Conservation (phyloP, 768 basidiomycete species). For the Mycena rebaudengoi region DNA sequence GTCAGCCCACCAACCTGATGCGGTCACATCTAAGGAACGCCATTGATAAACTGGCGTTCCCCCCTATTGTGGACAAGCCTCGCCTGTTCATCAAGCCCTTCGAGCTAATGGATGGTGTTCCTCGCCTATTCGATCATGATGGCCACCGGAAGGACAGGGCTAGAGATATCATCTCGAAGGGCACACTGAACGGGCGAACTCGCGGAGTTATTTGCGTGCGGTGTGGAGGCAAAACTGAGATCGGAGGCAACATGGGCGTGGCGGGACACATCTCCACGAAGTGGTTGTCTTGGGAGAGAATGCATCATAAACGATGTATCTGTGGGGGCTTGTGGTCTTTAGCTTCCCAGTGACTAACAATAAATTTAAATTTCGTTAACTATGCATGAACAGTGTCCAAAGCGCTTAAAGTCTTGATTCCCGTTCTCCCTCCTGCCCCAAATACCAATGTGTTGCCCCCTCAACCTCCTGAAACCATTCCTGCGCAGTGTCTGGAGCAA, state of each 20-base stretch:
- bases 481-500: slow-evolving; percentile 44
- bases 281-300: slow-evolving; percentile 73
- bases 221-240: slow-evolving; percentile 68
- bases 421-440: neutral
- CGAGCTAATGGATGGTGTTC: slow-evolving; percentile 73
- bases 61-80: slow-evolving; percentile 67
- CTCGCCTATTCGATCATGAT: slow-evolving; percentile 49
- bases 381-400: neutral
- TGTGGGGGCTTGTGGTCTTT: slow-evolving; percentile 74
- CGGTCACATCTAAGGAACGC: slow-evolving; percentile 50
- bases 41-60: slow-evolving; percentile 55
- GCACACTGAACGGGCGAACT: slow-evolving; percentile 49
- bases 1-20: slow-evolving; percentile 61
- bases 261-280: slow-evolving; percentile 44
- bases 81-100: slow-evolving; percentile 75
- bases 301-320: slow-evolving; percentile 67
- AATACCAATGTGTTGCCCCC: slow-evolving; percentile 38
- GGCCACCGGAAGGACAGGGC: slow-evolving; percentile 50
- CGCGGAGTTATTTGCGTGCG: slow-evolving; percentile 60
- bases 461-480: slow-evolving; percentile 61
- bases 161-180: slow-evolving; percentile 75
- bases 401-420: neutral
- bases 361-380: neutral
- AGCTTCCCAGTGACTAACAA: neutral
- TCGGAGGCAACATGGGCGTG: slow-evolving; percentile 40